phyloP scores from a whole-genome alignment of 768 basidiomycete genomes.

The Kwoniella sp. region DNA sequence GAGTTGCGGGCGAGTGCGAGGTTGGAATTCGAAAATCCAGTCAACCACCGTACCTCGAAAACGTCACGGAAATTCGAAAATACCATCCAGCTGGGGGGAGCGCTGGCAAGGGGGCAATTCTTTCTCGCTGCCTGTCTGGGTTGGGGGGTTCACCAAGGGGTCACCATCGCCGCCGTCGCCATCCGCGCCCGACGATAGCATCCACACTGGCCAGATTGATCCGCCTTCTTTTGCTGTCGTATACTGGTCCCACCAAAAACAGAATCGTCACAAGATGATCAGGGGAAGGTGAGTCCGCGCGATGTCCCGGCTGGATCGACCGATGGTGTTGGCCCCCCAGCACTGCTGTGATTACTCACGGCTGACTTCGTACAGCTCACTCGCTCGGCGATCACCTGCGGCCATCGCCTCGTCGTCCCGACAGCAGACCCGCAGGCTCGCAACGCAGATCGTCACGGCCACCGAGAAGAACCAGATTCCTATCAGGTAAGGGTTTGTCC shows the following conservation, averaged over 20 bases:
- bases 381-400: no score
- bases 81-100: no score
- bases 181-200: no score
- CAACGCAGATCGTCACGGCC: background rate
- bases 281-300: constrained; percentile 11
- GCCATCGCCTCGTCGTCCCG: background rate
- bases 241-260: no score
- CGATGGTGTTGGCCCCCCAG: background rate
- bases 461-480: constrained; percentile 35
- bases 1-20: no score
- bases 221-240: background rate
- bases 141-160: no score
- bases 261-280: constrained; percentile 7
- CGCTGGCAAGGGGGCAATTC: no score
- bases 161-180: no score
- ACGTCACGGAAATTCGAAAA: constrained; percentile 3
- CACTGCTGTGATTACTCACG: background rate
- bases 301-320: background rate
- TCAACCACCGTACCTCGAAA: no score
- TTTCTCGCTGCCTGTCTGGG: no score
- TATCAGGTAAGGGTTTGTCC: constrained; percentile 21
- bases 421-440: background rate
- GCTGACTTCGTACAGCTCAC: background rate
- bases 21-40: no score
- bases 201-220: no score